phyloP scores from a whole-genome alignment of 2,329 filamentous ascomycete genomes.

The Periglandula ipomoeae region DNA sequence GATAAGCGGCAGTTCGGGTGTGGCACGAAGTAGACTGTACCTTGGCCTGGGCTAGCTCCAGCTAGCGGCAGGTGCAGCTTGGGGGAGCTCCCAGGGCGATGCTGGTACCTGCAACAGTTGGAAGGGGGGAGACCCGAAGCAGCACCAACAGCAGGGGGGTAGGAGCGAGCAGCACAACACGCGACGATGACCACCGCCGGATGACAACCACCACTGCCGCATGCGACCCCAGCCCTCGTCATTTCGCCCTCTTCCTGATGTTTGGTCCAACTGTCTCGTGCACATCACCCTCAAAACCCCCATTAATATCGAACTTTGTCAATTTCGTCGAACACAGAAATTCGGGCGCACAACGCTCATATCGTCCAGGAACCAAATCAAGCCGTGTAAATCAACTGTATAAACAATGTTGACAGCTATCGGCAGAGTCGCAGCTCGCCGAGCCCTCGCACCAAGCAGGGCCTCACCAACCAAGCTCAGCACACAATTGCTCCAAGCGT shows the following conservation, averaged over 20 bases:
- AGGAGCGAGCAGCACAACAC: too few species aligned
- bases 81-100: too few species aligned
- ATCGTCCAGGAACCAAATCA: not conserved
- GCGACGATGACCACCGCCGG: too few species aligned
- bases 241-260: not conserved
- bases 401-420: conserved; percentile 32
- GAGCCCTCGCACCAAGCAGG: conserved; percentile 16
- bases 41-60: not conserved
- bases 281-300: conserved; percentile 7
- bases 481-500: conserved; percentile 3
- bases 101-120: too few species aligned
- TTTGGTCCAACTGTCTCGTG: not conserved
- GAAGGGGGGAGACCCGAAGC: too few species aligned
- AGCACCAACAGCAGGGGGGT: too few species aligned
- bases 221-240: conserved; percentile 10
- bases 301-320: too few species aligned
- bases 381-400: not conserved
- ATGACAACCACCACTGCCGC: too few species aligned
- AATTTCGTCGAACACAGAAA: too few species aligned
- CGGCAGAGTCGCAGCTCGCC: conserved; percentile 29
- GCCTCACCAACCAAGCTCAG: conserved; percentile 14
- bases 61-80: not conserved
- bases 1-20: not conserved
- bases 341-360: not conserved
- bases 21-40: not conserved